Percentiles rank a stretch among this genome's conserved stretches.
These are phyloP conservation scores for Arthrobotrys conoides DNA, from an alignment of 2,329 filamentous ascomycete species.

Conservation along the genomic window DNA sequence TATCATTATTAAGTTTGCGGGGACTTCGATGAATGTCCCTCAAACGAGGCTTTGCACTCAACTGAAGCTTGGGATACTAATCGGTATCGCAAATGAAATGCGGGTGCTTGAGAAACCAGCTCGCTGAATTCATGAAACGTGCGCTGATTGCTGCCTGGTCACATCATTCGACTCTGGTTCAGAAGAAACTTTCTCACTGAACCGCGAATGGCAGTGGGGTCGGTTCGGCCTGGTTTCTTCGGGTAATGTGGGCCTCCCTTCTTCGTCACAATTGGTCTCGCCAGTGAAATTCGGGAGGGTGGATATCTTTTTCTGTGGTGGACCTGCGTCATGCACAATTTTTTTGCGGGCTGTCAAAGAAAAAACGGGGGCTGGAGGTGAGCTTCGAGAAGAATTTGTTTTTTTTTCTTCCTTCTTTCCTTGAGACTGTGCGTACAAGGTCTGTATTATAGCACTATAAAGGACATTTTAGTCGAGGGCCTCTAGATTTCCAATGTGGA, in stretches of 20 bases:
- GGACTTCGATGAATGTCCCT: background rate
- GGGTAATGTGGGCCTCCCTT: constrained; percentile 23
- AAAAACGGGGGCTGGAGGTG: constrained; percentile 4
- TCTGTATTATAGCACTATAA: too few species aligned
- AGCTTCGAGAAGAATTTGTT: too few species aligned
- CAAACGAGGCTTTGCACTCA: too few species aligned
- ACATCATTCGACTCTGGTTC: constrained; percentile 1
- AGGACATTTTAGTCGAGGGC: too few species aligned
- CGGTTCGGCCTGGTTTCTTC: constrained; percentile 7
- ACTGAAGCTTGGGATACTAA: too few species aligned
- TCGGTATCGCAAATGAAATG: too few species aligned
- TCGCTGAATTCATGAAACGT: constrained; percentile 1
- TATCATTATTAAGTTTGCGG: background rate
- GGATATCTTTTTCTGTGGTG: background rate
- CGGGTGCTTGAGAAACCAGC: background rate
- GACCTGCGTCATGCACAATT: constrained; percentile 26
- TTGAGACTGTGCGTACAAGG: too few species aligned
- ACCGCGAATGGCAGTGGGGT: constrained; percentile 14
- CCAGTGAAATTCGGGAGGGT: constrained; percentile 16
- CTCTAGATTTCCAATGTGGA: too few species aligned
- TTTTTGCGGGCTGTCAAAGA: background rate
- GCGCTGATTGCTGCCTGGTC: constrained; percentile 29
- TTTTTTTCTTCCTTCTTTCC: too few species aligned
- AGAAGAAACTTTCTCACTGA: background rate
- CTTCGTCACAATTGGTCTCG: background rate